Evolutionary conservation across 306 rosid species (phyloP), one percentile per base, ranked within the genome.

Genomic region (Casuarina equisetifolia): DNA sequence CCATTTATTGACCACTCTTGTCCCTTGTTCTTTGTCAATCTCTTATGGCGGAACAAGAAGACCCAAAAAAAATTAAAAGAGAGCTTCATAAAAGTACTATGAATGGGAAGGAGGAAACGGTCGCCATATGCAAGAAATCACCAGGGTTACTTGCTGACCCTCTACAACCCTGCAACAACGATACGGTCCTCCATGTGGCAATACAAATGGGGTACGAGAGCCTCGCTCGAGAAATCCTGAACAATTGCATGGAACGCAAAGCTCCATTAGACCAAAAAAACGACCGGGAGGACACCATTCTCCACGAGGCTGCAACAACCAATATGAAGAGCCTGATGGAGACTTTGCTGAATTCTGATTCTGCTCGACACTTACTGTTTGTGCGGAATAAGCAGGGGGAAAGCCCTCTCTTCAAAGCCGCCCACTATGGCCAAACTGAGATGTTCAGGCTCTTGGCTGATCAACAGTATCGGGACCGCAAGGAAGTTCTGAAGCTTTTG

Each of bases 161-260:
- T 1, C 35, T 17, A 25, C 32, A 15, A 78, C 72, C 0, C 51
- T 48, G 53, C 52, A 25, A 36, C 51, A 1, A 20, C 4, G 73
- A 78, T 12, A 71, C 64, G 5, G 43, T 78, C 45, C 70, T 78
- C 19, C 82, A 78, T 17, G 12, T 62, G 0, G 82, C 82, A 19
- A 50, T 78, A 10, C 40, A 12, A 64, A 78, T 49, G 82, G 1
- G 3, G 42, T 35, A 32, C n/a, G 45, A 71, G 35, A 4, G 4
- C 72, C 39, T 71, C 15, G 82, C 76, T 1, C 40, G 39, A 13
- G 36, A 4, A 63, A 39, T 78, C 36, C 43, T 78, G 44, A 17
- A 9, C 15, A 39, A 10, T 5, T 32, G 12, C 51, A 9, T 10
- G 9, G 50, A 46, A 0, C 32, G 32, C 32, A 25, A 25, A 25